phyloP scores from a whole-genome alignment of 163 green algal species.

The Smithsoniella earleae region DNA sequence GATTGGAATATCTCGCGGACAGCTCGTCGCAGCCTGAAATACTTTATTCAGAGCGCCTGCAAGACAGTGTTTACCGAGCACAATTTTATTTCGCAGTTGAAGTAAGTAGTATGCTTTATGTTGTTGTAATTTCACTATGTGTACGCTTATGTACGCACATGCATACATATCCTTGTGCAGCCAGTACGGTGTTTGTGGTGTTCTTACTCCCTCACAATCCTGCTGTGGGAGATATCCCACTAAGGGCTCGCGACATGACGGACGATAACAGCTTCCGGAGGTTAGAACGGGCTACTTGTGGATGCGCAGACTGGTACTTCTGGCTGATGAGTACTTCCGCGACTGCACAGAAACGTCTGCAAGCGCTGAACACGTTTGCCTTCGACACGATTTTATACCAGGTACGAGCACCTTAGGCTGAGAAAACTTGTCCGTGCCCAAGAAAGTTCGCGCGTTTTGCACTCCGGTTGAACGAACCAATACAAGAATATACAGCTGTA shows the following conservation, averaged over 20 bases:
- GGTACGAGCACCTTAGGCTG: too few relatives aligned
- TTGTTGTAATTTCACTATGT: too few relatives aligned
- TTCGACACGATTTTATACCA: background rate
- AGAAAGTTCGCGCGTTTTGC: too few relatives aligned
- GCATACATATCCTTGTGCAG: conserved; percentile 11
- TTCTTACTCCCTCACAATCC: conserved; percentile 26
- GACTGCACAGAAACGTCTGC: background rate
- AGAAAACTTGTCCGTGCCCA: too few relatives aligned
- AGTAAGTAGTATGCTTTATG: too few relatives aligned
- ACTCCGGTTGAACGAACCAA: too few relatives aligned
- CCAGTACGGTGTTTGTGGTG: conserved; percentile 17
- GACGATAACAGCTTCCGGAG: background rate
- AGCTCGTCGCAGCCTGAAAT: background rate
- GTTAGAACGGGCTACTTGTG: background rate
- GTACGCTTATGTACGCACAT: too few relatives aligned
- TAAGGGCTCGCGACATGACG: conserved; percentile 14
- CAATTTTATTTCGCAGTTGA: background rate
- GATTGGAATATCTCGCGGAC: background rate
- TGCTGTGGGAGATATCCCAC: background rate
- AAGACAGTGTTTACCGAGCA: background rate
- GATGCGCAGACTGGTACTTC: conserved; percentile 22
- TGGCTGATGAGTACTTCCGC: conserved; percentile 11
- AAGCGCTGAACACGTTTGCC: conserved; percentile 10
- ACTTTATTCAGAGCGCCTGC: background rate
- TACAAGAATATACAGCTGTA: too few relatives aligned